Evolutionary conservation across 768 basidiomycete genomes (phyloP).

Genomic region (Rhizopogon sp.): DNA sequence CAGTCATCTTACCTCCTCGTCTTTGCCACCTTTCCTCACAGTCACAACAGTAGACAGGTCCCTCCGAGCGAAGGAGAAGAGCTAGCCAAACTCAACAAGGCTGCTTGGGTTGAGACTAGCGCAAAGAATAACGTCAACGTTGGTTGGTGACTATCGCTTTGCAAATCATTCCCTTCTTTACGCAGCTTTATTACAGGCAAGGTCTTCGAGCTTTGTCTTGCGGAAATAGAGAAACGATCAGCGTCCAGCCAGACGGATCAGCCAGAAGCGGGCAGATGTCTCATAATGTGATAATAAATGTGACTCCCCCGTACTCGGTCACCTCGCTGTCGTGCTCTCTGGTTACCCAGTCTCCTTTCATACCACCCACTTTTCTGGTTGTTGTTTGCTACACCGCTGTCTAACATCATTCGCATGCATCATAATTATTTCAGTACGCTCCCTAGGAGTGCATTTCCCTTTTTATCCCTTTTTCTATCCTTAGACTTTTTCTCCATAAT

Average conservation of each 20-base stretch:
- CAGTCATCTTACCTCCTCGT: conserved; percentile 4
- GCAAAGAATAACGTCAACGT: conserved; percentile 86
- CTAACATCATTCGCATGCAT: conserved; percentile 26
- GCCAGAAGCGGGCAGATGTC: conserved; percentile 39
- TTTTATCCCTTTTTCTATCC: conserved; percentile 10
- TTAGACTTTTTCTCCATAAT: conserved; percentile 29
- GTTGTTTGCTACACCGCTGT: conserved; percentile 23
- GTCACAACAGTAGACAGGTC: conserved; percentile 60
- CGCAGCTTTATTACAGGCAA: conserved; percentile 42
- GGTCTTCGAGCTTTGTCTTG: conserved; percentile 81
- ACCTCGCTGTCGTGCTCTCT: conserved; percentile 17
- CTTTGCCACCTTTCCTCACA: conserved; percentile 27
- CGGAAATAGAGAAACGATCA: conserved; percentile 74
- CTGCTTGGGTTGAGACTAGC: conserved; percentile 85
- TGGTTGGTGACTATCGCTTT: conserved; percentile 49
- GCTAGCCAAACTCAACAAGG: conserved; percentile 65
- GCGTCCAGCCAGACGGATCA: conserved; percentile 44
- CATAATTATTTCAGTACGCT: conserved; percentile 25
- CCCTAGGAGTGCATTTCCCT: conserved; percentile 14
- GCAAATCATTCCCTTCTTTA: not conserved
- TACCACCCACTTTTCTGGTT: conserved; percentile 18
- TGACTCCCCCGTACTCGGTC: not conserved
- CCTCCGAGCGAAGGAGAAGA: conserved; percentile 66
- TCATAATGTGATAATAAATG: conserved; percentile 47
- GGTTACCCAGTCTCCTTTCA: conserved; percentile 26